Evolutionary conservation across 352 stramenopile species (phyloP).

Genomic region (Phytophthora lateralis): DNA sequence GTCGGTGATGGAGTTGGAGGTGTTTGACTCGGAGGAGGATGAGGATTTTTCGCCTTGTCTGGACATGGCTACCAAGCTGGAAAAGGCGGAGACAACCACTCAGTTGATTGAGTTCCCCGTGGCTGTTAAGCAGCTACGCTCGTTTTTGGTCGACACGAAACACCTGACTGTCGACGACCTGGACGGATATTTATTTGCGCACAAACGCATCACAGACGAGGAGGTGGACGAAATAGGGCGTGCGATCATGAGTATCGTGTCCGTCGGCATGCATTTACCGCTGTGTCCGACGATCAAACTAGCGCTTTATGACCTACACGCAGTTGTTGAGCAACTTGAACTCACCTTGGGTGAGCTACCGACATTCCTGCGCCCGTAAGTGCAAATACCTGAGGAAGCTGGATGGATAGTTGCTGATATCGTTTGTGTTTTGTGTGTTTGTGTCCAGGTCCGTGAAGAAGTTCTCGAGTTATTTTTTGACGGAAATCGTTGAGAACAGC

Average conservation of each 20-base stretch:
- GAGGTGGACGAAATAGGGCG: constrained; percentile 28
- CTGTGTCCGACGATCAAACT: constrained; percentile 19
- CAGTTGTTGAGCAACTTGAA: constrained; percentile 29
- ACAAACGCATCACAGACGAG: constrained; percentile 20
- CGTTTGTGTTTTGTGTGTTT: constrained; percentile 3
- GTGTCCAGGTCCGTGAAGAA: constrained; percentile 9
- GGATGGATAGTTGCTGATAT: not conserved
- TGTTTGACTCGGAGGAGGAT: constrained; percentile 33
- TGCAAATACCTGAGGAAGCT: constrained; percentile 1
- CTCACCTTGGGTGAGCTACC: constrained; percentile 21
- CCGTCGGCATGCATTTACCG: constrained; percentile 28
- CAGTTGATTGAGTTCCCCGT: constrained; percentile 33
- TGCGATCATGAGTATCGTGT: constrained; percentile 24
- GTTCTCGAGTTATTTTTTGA: constrained; percentile 20
- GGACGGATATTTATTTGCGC: constrained; percentile 39
- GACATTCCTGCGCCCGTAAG: constrained; percentile 32
- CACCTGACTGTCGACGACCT: constrained; percentile 22
- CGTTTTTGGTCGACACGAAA: constrained; percentile 30
- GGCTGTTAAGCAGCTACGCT: constrained; percentile 29
- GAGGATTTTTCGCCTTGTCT: constrained; percentile 27
- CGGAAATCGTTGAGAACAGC: not conserved
- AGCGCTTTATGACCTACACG: constrained; percentile 27
- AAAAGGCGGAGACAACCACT: not conserved
- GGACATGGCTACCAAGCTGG: constrained; percentile 22
- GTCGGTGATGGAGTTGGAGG: constrained; percentile 24